Conservation (phyloP, 1,139 yeast species). For the Saccharomycopsis hybrid region DNA sequence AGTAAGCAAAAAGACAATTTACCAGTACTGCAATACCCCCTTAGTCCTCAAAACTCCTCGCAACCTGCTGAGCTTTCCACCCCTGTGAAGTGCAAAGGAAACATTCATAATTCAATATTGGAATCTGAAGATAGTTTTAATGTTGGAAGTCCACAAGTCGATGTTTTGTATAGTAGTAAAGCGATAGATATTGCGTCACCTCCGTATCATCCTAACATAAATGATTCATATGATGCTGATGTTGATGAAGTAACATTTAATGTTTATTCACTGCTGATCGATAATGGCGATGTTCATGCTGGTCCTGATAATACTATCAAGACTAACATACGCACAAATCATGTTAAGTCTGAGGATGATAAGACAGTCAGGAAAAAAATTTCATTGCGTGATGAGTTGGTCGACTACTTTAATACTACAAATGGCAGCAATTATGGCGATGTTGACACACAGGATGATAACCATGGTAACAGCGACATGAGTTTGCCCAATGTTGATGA, state of each 20-base stretch:
- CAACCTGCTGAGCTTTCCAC: neutral
- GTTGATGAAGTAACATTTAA: no score
- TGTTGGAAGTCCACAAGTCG: constrained; percentile 2
- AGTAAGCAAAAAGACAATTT: neutral
- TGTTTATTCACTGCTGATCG: no score
- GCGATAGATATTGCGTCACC: neutral
- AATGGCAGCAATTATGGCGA: neutral
- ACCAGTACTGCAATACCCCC: neutral
- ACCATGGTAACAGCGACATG: no score
- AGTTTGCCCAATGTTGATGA: no score
- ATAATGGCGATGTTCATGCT: no score
- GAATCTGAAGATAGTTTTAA: neutral
- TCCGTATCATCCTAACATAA: no score
- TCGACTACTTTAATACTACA: neutral
- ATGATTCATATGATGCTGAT: no score
- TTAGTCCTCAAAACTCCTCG: neutral
- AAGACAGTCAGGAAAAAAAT: neutral
- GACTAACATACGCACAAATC: no score
- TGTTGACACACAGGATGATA: neutral
- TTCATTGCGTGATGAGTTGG: constrained; percentile 6
- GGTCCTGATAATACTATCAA: no score
- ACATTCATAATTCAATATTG: neutral
- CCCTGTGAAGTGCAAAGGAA: neutral
- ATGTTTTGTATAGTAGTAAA: constrained; percentile 1
- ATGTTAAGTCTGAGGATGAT: no score